Evolutionary conservation across 257 asterid species (phyloP), one percentile per base, ranked within the genome.

Genomic region (Ehretia macrophylla): DNA sequence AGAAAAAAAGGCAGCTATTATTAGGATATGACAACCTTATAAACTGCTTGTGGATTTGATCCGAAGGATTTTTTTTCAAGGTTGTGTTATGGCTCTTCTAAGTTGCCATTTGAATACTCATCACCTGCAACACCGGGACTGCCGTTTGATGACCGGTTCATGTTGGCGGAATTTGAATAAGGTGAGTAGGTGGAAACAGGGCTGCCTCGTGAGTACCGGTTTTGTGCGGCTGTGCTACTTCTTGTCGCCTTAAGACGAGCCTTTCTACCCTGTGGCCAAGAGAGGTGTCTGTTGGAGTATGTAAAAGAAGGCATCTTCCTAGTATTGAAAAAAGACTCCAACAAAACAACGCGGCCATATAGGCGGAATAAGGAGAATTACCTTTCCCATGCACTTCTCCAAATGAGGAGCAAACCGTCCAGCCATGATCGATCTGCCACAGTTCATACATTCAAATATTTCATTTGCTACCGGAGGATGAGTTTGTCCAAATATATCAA

Each of bases 361-460:
- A 5, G 6, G 11, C 11, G 6, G 11, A 38, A 21, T 50, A 10
- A 12, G 51, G 66, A 42, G 38, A 17, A 14, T 11, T 76, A 93
- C 99, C 99, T 93, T 93, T 68, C 99, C 99, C 97, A 93, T 89
- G 84, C 99, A 89, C 75, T 89, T 89, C 87, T 89, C 99, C 80
- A 93, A 67, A 79, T 93, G 99, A 60, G 97, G 96, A 42, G 99
- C 99, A 61, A 93, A 93, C 38, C 94, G 69, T 53, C 97, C 99
- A 56, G 97, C 96, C 88, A 74, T 69, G 20, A 85, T 74, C 38
- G 90, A 70, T 60, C 96, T 70, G 42, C 89, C 76, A 69, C 97
- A 93, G 70, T 93, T 93, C 99, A 93, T 89, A 82, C 99, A 93
- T 51, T 80, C 81, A 11, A 93, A 82, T 62, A 93, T 68, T 55